Evolutionary conservation across 2,329 filamentous ascomycete species (phyloP).

Genomic region (Alternaria brassicicola): DNA sequence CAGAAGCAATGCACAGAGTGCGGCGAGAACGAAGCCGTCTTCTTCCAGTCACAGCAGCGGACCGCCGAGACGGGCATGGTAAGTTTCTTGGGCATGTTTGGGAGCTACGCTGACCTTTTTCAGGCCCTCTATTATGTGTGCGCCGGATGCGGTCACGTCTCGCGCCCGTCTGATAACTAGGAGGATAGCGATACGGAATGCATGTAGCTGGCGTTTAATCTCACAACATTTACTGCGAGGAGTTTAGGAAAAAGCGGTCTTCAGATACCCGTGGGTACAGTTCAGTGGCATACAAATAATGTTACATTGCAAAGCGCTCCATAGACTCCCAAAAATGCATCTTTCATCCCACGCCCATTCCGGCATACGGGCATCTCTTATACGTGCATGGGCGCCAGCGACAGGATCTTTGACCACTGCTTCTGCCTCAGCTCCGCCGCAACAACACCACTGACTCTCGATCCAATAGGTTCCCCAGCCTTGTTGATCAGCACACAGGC

Average conservation of each 20-base stretch:
- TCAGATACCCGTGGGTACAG: constrained; percentile 46
- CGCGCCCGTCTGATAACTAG: constrained; percentile 48
- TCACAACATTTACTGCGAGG: constrained; percentile 31
- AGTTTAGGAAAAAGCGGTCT: constrained; percentile 34
- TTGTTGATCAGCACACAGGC: constrained; percentile 98
- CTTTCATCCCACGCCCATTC: constrained; percentile 1
- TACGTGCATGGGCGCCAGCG: constrained; percentile 84
- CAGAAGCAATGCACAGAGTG: constrained; percentile 86
- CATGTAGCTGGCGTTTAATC: constrained; percentile 44
- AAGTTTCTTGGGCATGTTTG: constrained; percentile 19
- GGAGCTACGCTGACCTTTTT: constrained; percentile 17
- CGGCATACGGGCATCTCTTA: constrained; percentile 42
- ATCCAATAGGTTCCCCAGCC: constrained; percentile 91
- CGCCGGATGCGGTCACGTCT: constrained; percentile 90
- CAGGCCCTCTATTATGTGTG: constrained; percentile 72
- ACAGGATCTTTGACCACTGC: constrained; percentile 98
- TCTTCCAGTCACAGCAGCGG: constrained; percentile 98
- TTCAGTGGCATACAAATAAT: constrained; percentile 39
- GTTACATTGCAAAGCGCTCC: constrained; percentile 24
- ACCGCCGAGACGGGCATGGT: constrained; percentile 99
- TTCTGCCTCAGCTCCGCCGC: constrained; percentile 86
- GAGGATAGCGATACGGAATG: constrained; percentile 18
- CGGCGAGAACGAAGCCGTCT: constrained; percentile 87
- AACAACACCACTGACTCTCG: constrained; percentile 76
- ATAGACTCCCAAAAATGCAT: constrained; percentile 16